phyloP scores from a whole-genome alignment of 768 basidiomycete species.

The Baorangia bicolor region DNA sequence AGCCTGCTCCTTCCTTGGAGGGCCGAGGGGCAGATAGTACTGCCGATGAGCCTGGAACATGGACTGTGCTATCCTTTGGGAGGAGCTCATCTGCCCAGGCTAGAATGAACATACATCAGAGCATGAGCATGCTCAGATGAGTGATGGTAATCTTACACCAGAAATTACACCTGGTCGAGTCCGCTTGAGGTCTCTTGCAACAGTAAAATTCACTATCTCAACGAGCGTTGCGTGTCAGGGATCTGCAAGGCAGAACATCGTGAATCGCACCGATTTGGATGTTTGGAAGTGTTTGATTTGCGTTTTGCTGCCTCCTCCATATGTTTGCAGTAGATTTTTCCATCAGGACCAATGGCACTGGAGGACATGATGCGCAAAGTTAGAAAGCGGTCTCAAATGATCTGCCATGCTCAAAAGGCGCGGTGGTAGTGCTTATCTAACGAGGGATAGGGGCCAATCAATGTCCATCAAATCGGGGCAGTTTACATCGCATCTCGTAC shows the following conservation, averaged over 20 bases:
- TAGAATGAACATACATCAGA: slow-evolving; percentile 7
- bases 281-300: slow-evolving; percentile 33
- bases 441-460: not conserved
- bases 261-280: slow-evolving; percentile 40
- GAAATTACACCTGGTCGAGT: slow-evolving; percentile 31
- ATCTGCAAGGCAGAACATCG: not conserved
- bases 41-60: not conserved
- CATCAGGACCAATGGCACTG: slow-evolving; percentile 24
- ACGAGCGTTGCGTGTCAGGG: slow-evolving; percentile 5
- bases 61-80: not conserved
- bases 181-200: slow-evolving; percentile 30
- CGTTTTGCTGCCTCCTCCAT: slow-evolving; percentile 30
- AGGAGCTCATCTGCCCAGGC: slow-evolving; percentile 36
- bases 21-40: not conserved
- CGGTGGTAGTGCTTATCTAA: slow-evolving; percentile 26
- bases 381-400: not conserved
- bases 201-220: slow-evolving; percentile 38
- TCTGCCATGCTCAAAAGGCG: not conserved
- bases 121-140: not conserved
- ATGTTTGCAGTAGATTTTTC: slow-evolving; percentile 41
- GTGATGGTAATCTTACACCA: slow-evolving; percentile 33
- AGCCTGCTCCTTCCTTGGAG: not conserved
- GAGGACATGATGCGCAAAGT: slow-evolving; percentile 18
- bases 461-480: not conserved
- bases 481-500: slow-evolving; percentile 61